These are phyloP conservation scores for Fusarium circinatum DNA, from an alignment of 2,329 filamentous ascomycete species.

Conservation along the genomic window DNA sequence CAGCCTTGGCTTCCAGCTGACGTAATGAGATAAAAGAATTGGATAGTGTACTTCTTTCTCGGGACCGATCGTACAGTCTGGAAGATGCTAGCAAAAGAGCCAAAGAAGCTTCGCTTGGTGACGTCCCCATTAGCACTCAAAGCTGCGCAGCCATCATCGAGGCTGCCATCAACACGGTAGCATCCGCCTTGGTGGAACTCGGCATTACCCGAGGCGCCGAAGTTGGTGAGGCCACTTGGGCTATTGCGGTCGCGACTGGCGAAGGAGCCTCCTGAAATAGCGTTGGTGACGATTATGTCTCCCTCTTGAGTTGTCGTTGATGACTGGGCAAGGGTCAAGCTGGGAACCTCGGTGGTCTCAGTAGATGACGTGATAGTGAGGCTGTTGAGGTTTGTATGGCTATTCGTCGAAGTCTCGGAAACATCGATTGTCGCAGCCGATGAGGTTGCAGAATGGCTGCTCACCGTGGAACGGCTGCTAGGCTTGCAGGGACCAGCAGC, in stretches of 20 bases:
- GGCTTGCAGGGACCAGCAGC: background rate
- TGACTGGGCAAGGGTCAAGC: background rate
- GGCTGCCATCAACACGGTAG: conserved; percentile 3
- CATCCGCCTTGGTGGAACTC: conserved; percentile 2
- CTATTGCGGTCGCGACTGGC: background rate
- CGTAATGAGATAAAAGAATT: conserved; percentile 7
- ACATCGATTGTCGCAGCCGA: background rate
- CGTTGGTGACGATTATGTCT: background rate
- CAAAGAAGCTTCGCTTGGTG: background rate
- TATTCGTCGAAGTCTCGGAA: background rate
- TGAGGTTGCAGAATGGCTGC: background rate
- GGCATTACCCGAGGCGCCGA: background rate
- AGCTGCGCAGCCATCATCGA: conserved; percentile 16
- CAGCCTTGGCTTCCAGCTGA: background rate
- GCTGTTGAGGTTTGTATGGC: background rate
- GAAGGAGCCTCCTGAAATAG: background rate
- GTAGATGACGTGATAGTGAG: background rate
- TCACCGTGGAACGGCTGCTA: background rate
- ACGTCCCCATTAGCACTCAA: background rate
- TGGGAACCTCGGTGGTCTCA: background rate
- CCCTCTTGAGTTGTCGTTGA: background rate
- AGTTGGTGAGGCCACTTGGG: background rate
- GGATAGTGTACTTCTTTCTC: conserved; percentile 9
- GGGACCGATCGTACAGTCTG: background rate
- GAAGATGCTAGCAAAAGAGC: conserved; percentile 10